Conservation (phyloP, 805 yeast species). For the Spathaspora hagerdaliae region DNA sequence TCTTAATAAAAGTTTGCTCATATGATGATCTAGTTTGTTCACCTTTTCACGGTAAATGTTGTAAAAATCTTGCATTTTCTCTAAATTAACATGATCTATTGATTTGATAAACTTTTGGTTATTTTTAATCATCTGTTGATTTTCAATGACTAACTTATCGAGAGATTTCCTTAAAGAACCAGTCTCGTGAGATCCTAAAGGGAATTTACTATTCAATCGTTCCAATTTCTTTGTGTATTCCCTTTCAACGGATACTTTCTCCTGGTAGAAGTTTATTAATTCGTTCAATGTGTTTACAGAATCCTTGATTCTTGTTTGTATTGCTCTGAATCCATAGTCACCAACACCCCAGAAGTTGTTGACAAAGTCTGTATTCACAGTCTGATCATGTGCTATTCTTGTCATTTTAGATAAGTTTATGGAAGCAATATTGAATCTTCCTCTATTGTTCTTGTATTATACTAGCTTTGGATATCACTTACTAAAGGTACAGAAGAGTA, state of each 20-base stretch:
- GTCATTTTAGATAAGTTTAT: no score
- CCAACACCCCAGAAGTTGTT: constrained; percentile 57
- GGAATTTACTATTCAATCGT: constrained; percentile 42
- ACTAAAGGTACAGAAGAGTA: no score
- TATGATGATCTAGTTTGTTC: constrained; percentile 53
- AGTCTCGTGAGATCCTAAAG: constrained; percentile 53
- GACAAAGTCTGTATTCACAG: constrained; percentile 4
- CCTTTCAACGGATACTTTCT: constrained; percentile 59
- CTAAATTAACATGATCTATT: constrained; percentile 43
- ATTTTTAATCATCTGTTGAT: constrained; percentile 52
- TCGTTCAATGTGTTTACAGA: constrained; percentile 51
- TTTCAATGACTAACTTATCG: constrained; percentile 55
- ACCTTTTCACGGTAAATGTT: constrained; percentile 49
- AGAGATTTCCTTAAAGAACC: constrained; percentile 60
- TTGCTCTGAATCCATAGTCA: constrained; percentile 56
- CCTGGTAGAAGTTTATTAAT: constrained; percentile 30
- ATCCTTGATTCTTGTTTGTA: constrained; percentile 55
- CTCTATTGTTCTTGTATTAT: no score
- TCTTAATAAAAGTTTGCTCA: constrained; percentile 50
- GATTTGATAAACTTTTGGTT: constrained; percentile 52
- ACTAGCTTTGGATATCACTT: no score
- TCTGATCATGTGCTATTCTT: background rate
- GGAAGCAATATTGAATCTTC: no score
- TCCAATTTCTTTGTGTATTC: constrained; percentile 61
- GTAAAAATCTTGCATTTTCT: constrained; percentile 51